A percentile compares a stretch with the other conserved stretches of the same genome.
Evolutionary conservation across 257 asterid genomes (phyloP).

Genomic region (Gentiana dahurica): DNA sequence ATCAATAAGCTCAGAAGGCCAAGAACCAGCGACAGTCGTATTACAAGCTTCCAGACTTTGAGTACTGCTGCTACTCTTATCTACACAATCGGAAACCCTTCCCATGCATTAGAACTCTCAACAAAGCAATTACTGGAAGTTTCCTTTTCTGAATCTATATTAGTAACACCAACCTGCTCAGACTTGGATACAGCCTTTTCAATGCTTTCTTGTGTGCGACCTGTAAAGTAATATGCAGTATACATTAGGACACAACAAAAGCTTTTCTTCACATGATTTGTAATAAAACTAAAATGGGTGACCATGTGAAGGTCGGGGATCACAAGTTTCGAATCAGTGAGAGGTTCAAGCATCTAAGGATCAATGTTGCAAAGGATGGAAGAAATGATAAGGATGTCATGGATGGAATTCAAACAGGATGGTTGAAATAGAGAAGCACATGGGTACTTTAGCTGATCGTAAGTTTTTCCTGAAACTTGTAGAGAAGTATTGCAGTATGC

Average conservation of each 20-base stretch:
- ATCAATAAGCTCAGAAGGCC: conserved; percentile 28
- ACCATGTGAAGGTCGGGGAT: too few relatives aligned
- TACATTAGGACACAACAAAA: background rate
- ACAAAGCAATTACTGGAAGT: conserved; percentile 56
- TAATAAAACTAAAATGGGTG: too few relatives aligned
- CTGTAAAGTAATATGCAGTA: conserved; percentile 22
- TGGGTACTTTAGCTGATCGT: too few relatives aligned
- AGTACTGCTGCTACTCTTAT: conserved; percentile 29
- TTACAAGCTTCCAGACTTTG: conserved; percentile 28
- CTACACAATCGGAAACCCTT: conserved; percentile 83
- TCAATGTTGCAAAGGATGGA: too few relatives aligned
- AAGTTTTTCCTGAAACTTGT: too few relatives aligned
- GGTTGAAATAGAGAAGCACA: too few relatives aligned
- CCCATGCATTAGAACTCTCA: conserved; percentile 70
- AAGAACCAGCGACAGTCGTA: conserved; percentile 27
- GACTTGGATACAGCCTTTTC: conserved; percentile 21
- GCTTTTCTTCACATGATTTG: background rate
- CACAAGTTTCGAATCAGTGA: too few relatives aligned
- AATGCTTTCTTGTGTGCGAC: conserved; percentile 25
- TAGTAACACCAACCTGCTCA: conserved; percentile 80
- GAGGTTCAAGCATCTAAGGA: too few relatives aligned
- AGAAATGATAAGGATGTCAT: too few relatives aligned
- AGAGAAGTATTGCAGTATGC: too few relatives aligned
- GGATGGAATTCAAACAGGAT: too few relatives aligned
- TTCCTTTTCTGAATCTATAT: conserved; percentile 65